Evolutionary conservation across 2,329 filamentous ascomycete species (phyloP), one percentile per base, ranked within the genome.

Genomic region (Hymenoscyphus repandus): DNA sequence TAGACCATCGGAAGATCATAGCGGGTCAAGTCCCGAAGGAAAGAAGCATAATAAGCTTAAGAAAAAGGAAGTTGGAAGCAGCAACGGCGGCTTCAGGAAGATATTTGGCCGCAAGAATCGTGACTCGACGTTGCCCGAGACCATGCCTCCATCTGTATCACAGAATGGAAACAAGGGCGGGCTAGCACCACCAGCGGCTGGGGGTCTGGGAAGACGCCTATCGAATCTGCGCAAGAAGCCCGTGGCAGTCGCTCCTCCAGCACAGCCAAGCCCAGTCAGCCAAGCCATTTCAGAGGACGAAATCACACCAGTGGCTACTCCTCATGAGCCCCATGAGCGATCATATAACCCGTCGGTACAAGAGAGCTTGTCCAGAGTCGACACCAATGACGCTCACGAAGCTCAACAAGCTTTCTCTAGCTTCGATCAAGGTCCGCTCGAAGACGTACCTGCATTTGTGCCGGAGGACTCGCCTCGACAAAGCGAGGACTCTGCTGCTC

Each of bases 371-470:
- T 85, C 86, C 5, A 79, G 77, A 4, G 74, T 85, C 33, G 79
- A 82, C 61, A 82, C 76, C 1, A 69, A 72, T 7, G 80, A 87
- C 55, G 77, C 75, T 6, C 69, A 71, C 38, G 77, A 85, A 58
- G 79, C 81, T n/a, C 72, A 75, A 31, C 70, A 77, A 10, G 83
- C 84, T 50, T 82, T 82, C 58, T 72, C 78, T 13, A 76, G 74
- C 20, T 97, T 97, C 64, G 87, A 93, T 63, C 92, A 97, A 70
- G 93, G 91, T 2, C 93, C 93, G 1, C 77, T 96, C 20, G 69
- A 80, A 9, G 90, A 97, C 50, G 87, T 93, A 67, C 92, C 93
- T 2, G 88, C 90, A 1, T 95, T 95, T 64, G 76, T 81, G 10
- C 88, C 88, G 7, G 62, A 61, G 20, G 62, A 60, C 20, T 63